phyloP scores from a whole-genome alignment of 371 early-diverging fungal genomes.

The Actinomortierella ambigua region DNA sequence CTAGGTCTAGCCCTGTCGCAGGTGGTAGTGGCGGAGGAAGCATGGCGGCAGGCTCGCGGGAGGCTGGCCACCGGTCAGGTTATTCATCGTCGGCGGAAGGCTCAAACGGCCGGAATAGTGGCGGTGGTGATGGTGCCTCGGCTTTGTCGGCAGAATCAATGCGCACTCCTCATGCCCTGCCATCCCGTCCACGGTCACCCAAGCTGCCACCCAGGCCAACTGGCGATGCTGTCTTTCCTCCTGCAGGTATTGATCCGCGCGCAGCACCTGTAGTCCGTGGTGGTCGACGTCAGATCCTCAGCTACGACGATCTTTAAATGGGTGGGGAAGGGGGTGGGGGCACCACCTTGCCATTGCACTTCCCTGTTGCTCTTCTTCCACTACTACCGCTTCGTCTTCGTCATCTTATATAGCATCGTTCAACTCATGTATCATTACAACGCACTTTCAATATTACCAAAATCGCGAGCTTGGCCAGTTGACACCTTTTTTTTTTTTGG shows the following conservation, averaged over 20 bases:
- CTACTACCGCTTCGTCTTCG: too few species aligned
- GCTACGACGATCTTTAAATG: constrained; percentile 30
- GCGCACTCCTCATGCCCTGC: constrained; percentile 20
- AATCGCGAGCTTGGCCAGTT: too few species aligned
- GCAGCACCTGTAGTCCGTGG: constrained; percentile 24
- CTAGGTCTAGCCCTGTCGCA: neutral
- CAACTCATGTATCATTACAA: too few species aligned
- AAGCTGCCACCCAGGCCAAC: constrained; percentile 37
- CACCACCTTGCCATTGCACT: too few species aligned
- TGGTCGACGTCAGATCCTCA: constrained; percentile 26
- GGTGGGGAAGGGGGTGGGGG: too few species aligned
- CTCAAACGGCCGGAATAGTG: neutral
- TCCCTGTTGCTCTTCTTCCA: too few species aligned
- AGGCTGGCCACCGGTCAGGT: neutral
- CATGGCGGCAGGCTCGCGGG: constrained; percentile 2
- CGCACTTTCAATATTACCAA: too few species aligned
- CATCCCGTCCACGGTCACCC: constrained; percentile 29
- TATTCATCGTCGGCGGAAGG: neutral
- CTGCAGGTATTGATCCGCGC: constrained; percentile 30
- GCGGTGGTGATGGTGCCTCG: neutral
- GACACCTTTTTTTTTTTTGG: too few species aligned
- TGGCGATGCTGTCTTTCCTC: constrained; percentile 32
- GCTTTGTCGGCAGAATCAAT: constrained; percentile 7
- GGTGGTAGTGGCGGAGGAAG: constrained; percentile 3
- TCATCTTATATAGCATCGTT: too few species aligned